Base-by-base conservation (phyloP, 179 eudicot species). In the Silene noctiflora region DNA sequence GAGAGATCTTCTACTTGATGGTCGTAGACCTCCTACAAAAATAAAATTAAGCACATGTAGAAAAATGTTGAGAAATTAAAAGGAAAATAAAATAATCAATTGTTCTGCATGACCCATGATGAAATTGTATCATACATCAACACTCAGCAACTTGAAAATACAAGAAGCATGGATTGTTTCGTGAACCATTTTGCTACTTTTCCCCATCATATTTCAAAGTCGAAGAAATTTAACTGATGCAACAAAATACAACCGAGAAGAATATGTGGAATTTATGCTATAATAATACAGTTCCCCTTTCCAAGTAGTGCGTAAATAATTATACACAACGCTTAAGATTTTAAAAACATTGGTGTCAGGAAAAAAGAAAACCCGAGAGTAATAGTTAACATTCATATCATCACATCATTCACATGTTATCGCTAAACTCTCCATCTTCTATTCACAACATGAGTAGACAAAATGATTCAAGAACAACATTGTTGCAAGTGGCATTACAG, bases 1-100 rank as follows among this genome's bases (percentile, higher is more conserved):
- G 77, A 93, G 90, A 79, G 98, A 91, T 87, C 96, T 85, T 84
- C 94, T 88, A 48, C 83, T 87, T 42, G 87, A 87, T 81, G 92
- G 90, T 75, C 78, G 96, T 77, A 92, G 73, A 78, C 87, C 87
- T 72, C 89, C 96, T 93, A 78, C 80, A 84, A 71, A 76, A 68
- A 29, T 81, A 60, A 29, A 13, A 64, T 33, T 58, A 72, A 73
- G 66, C 53, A 14, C 42, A 75, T 27, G 53, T 58, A 79, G 79
- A 79, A 73, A 53, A 66, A 16, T 60, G 68, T 73, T 69, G 53
- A 55, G n/a, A 53, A 66, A 13, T 11, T 51, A 16, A 51, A 51
- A 51, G n/a, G 16, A 51, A 7, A 25, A 31, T 33, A 71, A 14
- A 71, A 19, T 21, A 22, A 27, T 9, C 17, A 71, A 42, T 5